Evolutionary conservation across 164 flowering plant genomes (phyloP).

Genomic region (Stephania cephalantha): DNA sequence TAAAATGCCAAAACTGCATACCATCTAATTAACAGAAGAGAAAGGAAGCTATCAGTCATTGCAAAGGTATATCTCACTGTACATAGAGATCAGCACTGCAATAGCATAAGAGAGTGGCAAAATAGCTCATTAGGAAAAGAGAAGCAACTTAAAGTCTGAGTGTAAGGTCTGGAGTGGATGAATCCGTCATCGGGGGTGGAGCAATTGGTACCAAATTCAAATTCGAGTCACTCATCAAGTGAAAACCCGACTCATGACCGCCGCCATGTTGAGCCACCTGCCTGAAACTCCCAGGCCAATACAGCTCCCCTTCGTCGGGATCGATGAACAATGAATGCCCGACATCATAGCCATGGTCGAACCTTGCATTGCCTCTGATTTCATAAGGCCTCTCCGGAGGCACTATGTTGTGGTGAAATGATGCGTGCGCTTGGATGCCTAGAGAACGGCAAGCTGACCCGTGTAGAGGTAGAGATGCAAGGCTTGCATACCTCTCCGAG

Average conservation of each 20-base stretch:
- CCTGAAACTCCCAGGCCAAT: slow-evolving; percentile 83
- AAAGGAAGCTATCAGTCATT: neutral
- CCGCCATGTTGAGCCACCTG: slow-evolving; percentile 25
- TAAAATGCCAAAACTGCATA: slow-evolving; percentile 3
- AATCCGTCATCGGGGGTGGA: slow-evolving; percentile 28
- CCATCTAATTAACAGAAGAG: neutral
- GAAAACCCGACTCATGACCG: slow-evolving; percentile 8
- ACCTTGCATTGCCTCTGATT: slow-evolving; percentile 40
- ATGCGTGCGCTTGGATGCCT: slow-evolving; percentile 71
- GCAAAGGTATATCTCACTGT: slow-evolving; percentile 25
- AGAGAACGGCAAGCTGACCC: slow-evolving; percentile 56
- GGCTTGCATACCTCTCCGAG: slow-evolving; percentile 54
- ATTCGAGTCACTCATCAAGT: slow-evolving; percentile 24
- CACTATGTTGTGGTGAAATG: slow-evolving; percentile 32
- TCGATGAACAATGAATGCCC: slow-evolving; percentile 48
- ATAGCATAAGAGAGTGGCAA: neutral
- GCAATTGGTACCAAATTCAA: slow-evolving; percentile 24
- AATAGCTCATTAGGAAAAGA: neutral
- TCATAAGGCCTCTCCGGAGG: slow-evolving; percentile 25
- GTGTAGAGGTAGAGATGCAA: slow-evolving; percentile 72
- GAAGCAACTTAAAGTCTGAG: slow-evolving; percentile 39
- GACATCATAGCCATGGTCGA: slow-evolving; percentile 37
- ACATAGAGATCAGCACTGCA: slow-evolving; percentile 15
- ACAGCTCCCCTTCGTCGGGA: slow-evolving; percentile 44
- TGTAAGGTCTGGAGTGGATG: slow-evolving; percentile 61